These are phyloP conservation scores for Pythium plurisporium DNA, from an alignment of 352 stramenopile species.

Conservation along the genomic window DNA sequence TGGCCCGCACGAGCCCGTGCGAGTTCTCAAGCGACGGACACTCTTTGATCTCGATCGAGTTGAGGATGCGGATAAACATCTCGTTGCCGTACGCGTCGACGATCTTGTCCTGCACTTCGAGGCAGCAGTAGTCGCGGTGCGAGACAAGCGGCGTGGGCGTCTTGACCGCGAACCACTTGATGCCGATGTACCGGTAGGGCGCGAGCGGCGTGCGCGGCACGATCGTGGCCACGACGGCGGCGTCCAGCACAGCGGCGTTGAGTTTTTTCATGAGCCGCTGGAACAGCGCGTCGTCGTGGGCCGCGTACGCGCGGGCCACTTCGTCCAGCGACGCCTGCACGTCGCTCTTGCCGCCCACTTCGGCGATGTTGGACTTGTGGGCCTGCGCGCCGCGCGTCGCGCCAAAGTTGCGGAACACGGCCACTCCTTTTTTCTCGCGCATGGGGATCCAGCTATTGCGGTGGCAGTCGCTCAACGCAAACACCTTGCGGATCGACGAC, in stretches of 20 bases:
- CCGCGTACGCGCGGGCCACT: constrained; percentile 66
- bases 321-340: constrained; percentile 69
- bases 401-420: constrained; percentile 77
- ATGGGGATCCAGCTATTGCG: constrained; percentile 83
- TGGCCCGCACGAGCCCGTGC: constrained; percentile 79
- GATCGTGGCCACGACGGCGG: constrained; percentile 72
- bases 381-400: constrained; percentile 45
- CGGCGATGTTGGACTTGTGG: constrained; percentile 75
- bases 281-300: constrained; percentile 78
- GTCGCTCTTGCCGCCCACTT: constrained; percentile 68
- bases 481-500: constrained; percentile 79
- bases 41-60: constrained; percentile 76
- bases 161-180: constrained; percentile 87
- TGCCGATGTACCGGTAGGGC: constrained; percentile 80
- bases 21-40: constrained; percentile 83
- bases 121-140: constrained; percentile 81
- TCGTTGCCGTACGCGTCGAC: constrained; percentile 78
- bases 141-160: constrained; percentile 77
- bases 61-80: constrained; percentile 79
- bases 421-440: constrained; percentile 79
- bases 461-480: constrained; percentile 74
- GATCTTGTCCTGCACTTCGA: constrained; percentile 86
- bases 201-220: constrained; percentile 64
- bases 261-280: constrained; percentile 78
- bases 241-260: constrained; percentile 66